Percentiles rank a stretch among this genome's conserved stretches.
These are phyloP conservation scores for Rhodocollybia butyracea DNA, from an alignment of 768 basidiomycete species.

Conservation along the genomic window DNA sequence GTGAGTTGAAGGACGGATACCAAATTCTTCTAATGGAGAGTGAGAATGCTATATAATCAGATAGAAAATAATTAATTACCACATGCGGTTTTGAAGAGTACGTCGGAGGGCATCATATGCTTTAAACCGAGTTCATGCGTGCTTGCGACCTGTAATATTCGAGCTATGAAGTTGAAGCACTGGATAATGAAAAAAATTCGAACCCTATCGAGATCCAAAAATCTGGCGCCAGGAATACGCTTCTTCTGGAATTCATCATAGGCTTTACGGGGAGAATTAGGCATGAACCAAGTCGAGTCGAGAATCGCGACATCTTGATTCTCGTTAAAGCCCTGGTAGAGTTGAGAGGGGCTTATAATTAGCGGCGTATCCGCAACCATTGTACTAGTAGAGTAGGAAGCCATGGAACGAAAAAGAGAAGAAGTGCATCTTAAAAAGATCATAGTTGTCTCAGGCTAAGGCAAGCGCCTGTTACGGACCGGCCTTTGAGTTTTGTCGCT, in stretches of 20 bases:
- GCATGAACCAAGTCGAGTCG: constrained; percentile 95
- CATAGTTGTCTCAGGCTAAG: not conserved
- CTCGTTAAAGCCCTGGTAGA: constrained; percentile 34
- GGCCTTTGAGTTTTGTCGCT: not conserved
- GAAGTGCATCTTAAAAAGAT: no score
- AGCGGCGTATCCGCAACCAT: constrained; percentile 40
- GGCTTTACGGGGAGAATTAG: constrained; percentile 71
- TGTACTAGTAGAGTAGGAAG: constrained; percentile 28
- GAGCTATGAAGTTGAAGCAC: not conserved
- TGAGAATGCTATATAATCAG: not conserved
- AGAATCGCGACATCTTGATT: constrained; percentile 42
- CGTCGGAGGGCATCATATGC: constrained; percentile 87
- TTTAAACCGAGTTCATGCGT: constrained; percentile 76
- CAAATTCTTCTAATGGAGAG: constrained; percentile 49
- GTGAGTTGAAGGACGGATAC: constrained; percentile 69
- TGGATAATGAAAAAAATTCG: not conserved
- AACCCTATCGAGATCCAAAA: constrained; percentile 75
- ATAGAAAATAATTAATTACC: constrained; percentile 47
- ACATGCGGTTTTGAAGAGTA: constrained; percentile 74
- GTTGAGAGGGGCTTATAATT: constrained; percentile 48
- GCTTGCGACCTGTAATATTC: constrained; percentile 40
- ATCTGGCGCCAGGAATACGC: constrained; percentile 69
- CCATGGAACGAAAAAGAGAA: constrained; percentile 7
- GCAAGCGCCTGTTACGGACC: not conserved
- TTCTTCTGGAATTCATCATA: constrained; percentile 63